Base-by-base conservation (phyloP, 352 stramenopile species). In the Pythium rishiriense region DNA sequence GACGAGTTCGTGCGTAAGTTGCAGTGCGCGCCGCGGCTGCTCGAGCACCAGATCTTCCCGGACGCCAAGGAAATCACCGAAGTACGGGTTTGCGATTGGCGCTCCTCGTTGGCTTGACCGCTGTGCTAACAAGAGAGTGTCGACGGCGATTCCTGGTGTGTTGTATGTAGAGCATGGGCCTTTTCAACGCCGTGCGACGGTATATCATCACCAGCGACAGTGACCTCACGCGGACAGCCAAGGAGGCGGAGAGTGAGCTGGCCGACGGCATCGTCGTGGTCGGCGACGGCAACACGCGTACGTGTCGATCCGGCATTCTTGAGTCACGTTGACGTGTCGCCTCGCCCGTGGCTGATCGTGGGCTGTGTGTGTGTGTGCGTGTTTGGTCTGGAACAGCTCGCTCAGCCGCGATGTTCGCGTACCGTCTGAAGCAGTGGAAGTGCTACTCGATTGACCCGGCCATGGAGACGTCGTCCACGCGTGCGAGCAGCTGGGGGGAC, bases 61-160 rank as follows among this genome's bases (percentile, higher is more conserved):
- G 83, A 94, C 54, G 82, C 83, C 12, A 94, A 94, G 58, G 85
- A 94, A 68, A 75, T 94, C 61, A 91, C 85, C 12, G 85, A 94
- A 74, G 83, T 91, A 10, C 31, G n/a, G n/a, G n/a, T n/a, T n/a
- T n/a, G n/a, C n/a, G n/a, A n/a, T n/a, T n/a, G n/a, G n/a, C n/a
- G n/a, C n/a, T n/a, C n/a, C n/a, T n/a, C n/a, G n/a, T n/a, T n/a
- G n/a, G n/a, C n/a, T n/a, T n/a, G n/a, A n/a, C n/a, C n/a, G n/a
- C n/a, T n/a, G n/a, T n/a, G n/a, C n/a, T n/a, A n/a, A n/a, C n/a
- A n/a, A n/a, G n/a, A n/a, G n/a, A n/a, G n/a, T n/a, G n/a, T n/a
- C n/a, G n/a, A n/a, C n/a, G n/a, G n/a, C n/a, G n/a, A n/a, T n/a
- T n/a, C n/a, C n/a, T n/a, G n/a, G n/a, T n/a, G n/a, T n/a, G n/a